phyloP scores from a whole-genome alignment of 2,329 filamentous ascomycete genomes.

The Chrysoporthe deuterocubensis region DNA sequence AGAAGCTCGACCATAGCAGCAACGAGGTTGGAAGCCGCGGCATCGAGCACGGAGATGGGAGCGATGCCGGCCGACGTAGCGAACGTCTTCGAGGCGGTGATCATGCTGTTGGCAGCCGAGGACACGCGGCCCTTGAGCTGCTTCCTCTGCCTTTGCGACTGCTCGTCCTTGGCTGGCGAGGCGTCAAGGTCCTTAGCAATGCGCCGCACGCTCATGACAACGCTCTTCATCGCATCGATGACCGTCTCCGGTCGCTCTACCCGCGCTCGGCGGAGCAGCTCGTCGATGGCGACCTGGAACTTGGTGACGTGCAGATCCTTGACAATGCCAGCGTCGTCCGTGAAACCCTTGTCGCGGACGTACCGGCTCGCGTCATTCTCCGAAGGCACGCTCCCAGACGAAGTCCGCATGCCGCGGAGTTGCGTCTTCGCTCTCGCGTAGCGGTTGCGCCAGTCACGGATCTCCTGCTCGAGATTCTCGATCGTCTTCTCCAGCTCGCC shows the following conservation, averaged over 20 bases:
- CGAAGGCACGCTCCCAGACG: conserved; percentile 73
- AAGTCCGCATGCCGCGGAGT: conserved; percentile 77
- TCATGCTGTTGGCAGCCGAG: conserved; percentile 93
- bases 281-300: conserved; percentile 93
- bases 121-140: conserved; percentile 83
- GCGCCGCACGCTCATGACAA: conserved; percentile 79
- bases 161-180: conserved; percentile 56
- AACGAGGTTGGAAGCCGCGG: conserved; percentile 87
- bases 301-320: conserved; percentile 93
- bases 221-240: conserved; percentile 83
- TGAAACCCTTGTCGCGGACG: conserved; percentile 68
- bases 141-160: conserved; percentile 59
- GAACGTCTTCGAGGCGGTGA: conserved; percentile 93
- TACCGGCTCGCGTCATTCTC: conserved; percentile 73
- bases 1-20: conserved; percentile 85
- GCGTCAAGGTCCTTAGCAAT: conserved; percentile 82
- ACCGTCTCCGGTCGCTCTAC: conserved; percentile 73
- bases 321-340: conserved; percentile 74
- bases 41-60: conserved; percentile 91
- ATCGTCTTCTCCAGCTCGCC: conserved; percentile 77
- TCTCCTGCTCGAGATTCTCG: conserved; percentile 76
- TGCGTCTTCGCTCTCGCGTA: conserved; percentile 90
- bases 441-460: conserved; percentile 87
- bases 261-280: conserved; percentile 79
- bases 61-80: conserved; percentile 80